Evolutionary conservation across 1,284 basidiomycete genomes (phyloP), one percentile per base, ranked within the genome.

Genomic region (Malassezia nana): DNA sequence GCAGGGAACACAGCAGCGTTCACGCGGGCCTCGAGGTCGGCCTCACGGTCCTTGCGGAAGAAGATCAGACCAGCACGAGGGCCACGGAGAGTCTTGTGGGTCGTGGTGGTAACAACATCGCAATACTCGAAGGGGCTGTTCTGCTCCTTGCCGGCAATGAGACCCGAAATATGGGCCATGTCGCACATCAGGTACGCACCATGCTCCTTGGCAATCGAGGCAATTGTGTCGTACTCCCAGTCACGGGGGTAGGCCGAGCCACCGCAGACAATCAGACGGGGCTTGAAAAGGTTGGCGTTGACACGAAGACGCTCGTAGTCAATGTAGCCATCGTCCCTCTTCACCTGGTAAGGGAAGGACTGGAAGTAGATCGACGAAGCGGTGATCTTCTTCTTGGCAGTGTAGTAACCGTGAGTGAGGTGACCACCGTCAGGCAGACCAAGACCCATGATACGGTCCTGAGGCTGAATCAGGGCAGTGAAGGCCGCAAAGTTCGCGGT

Each of bases 321-420:
- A 69, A 99, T 85, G 67, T 92, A 81, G 75, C 94, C 86, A 58
- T 85, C 88, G 55, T 66, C 55, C 39, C 63, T 57, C 62, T 72
- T 63, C 65, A 98, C 87, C 57, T 82, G 84, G 75, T 98, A 99
- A 46, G 94, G 94, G 76, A 96, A 82, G 42, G 92, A 95, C 77
- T 98, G 91, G 86, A 98, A 99, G 82, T 98, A 98, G 79, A 98
- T 96, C 16, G 92, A 96, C 35, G 92, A 98, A 24, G 94, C 90
- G 49, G 92, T 95, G 83, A 99, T 98, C 79, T 98, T 98, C 82
- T 95, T 94, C 80, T 95, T 95, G 61, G 90, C 90, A 60, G 91
- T 96, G 78, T 95, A 96, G 81, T 94, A 94, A 33, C 91, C 91
- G 76, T 96, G 91, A 39, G 91, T 95, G 64, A 99, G 82, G 78